Evolutionary conservation across 129 eudicot genomes (phyloP).

Genomic region (Flaveria brownii): DNA sequence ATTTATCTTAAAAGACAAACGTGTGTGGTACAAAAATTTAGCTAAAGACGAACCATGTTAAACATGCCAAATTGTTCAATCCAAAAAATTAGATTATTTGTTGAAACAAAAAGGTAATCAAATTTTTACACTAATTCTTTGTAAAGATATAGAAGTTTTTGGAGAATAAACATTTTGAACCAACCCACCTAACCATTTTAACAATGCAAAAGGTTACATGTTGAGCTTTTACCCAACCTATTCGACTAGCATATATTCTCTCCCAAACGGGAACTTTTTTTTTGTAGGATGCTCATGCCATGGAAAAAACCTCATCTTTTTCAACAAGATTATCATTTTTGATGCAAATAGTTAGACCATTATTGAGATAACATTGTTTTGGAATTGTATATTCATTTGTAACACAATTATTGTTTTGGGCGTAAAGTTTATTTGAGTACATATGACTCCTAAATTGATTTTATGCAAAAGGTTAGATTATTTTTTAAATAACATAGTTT

Average conservation of each 20-base stretch:
- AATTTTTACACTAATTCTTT: not conserved
- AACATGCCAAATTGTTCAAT: not conserved
- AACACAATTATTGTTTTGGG: not conserved
- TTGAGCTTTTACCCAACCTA: not conserved
- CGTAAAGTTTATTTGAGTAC: not conserved
- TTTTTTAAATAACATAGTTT: conserved; percentile 1
- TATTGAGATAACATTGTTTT: not conserved
- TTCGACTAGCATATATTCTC: not conserved
- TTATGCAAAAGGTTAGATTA: not conserved
- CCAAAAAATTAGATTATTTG: not conserved
- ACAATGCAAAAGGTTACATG: not conserved
- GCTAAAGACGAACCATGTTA: not conserved
- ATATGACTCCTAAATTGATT: not conserved
- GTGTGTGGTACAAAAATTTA: not conserved
- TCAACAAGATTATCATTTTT: not conserved
- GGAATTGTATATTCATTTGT: not conserved
- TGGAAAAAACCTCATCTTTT: not conserved
- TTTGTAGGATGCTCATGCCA: not conserved
- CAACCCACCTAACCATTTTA: not conserved
- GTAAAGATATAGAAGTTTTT: not conserved
- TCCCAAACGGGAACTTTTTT: not conserved
- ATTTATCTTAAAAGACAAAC: not conserved
- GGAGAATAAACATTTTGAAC: not conserved
- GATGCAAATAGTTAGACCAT: not conserved
- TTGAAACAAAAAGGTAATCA: not conserved